Evolutionary conservation across 2,329 filamentous ascomycete species (phyloP), one percentile per base, ranked within the genome.

Genomic region (Trichoderma atroviride): DNA sequence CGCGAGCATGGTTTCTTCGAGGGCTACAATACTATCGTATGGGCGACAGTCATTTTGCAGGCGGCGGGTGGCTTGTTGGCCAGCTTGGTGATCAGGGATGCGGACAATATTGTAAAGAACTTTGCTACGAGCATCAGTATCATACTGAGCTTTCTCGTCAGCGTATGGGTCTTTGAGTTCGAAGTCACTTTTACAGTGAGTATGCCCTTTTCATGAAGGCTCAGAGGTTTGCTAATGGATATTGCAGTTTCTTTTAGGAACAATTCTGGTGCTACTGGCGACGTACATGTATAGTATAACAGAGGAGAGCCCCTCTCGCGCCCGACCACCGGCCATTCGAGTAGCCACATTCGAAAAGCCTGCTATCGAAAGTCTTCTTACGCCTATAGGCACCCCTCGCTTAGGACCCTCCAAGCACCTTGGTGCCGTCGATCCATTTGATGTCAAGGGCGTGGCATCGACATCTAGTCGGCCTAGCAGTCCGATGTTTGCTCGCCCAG

Each of bases 91-190:
- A 81, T 82, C 62, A 76, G 80, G 43, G 80, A 82, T 70, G 74
- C 79, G 9, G 81, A 82, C 72, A 96, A 96, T 76, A 96, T 97
- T 77, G 91, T 93, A 70, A 97, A 96, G 84, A 97, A 96, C 78
- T 94, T 97, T 80, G 94, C 95, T 5, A 95, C 94, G 5, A 96
- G 92, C 75, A 92, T 97, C 71, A 97, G 93, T 76, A 96, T 98
- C 71, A 84, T 97, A 68, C 82, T 97, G 61, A 96, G 92, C 77
- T 94, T 94, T 72, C 73, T 97, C 16, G 92, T 92, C 64, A 97
- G 94, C 76, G 87, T 97, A 1, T 90, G 89, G 80, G 91, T 97
- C 73, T 97, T 98, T 78, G 87, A 94, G 61, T 93, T 97, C 73
- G 81, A 88, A 59, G 86, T 96, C 55, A 92, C 91, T 0, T 76